Evolutionary conservation across 192 early-diverging fungal genomes (phyloP), one percentile per base, ranked within the genome.

Genomic region (Coemansia sp.): DNA sequence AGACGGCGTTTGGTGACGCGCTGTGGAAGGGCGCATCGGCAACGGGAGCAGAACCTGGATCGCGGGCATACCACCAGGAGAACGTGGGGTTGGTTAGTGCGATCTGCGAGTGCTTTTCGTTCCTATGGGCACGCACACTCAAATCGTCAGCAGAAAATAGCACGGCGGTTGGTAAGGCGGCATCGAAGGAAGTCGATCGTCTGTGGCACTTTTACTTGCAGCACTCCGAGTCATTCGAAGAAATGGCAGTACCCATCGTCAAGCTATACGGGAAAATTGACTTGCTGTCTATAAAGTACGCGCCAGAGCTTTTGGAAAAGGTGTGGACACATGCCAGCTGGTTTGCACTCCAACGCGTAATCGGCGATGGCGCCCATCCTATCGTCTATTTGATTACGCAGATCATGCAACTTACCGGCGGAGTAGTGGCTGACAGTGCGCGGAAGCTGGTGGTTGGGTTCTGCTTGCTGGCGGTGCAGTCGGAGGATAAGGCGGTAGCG

Each of bases 131-230:
- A 11, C 76, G 78, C 13, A 40, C 69, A 16, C 74, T 83, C 9
- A 78, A 76, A 49, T 46, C 41, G 15, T 36, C 72, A 3, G 38
- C 41, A 29, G 61, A 74, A 24, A 36, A 38, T 12, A 11, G 29
- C 4, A 20, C 39, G 52, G 24, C 38, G 22, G 70, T 83, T 3
- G 71, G 64, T 5, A 83, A 78, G 66, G 81, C 75, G 52, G 78
- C 68, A 7, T 65, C 71, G 3, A 70, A 73, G 64, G 78, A 80
- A 22, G 46, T 76, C 3, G 82, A 84, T 41, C 66, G 71, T 13
- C 71, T 84, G 50, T 84, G 82, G 82, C 82, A 84, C 57, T 84
- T 73, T 69, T 84, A 84, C 36, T 44, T 84, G 72, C 74, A 73
- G 58, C 63, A 77, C 33, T 11, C 41, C 18, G 74, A 74, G 27